Evolutionary conservation across 805 yeast species (phyloP).

Genomic region (Candida morakotiae): DNA sequence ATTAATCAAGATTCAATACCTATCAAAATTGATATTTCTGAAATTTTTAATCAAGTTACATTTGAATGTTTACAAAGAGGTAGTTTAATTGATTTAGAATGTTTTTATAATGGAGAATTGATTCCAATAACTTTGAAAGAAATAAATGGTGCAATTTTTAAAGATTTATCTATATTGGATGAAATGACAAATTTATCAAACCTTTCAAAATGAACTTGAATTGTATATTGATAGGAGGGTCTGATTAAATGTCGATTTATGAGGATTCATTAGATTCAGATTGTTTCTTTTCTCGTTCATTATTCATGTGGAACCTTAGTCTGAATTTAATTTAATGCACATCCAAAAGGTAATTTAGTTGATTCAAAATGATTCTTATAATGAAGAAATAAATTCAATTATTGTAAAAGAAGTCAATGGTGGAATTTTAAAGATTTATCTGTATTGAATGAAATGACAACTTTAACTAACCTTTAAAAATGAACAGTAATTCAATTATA

Average conservation of each 20-base stretch:
- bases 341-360: conserved; percentile 23
- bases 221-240: too few species aligned
- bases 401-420: conserved; percentile 18
- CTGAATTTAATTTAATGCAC: too few species aligned
- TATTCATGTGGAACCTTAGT: too few species aligned
- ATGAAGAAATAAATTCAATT: conserved; percentile 17
- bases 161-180: neutral
- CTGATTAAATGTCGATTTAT: too few species aligned
- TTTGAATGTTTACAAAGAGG: conserved; percentile 16
- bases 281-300: too few species aligned
- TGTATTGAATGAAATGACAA: too few species aligned
- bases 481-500: too few species aligned
- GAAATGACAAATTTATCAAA: too few species aligned
- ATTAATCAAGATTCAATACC: conserved; percentile 5
- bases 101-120: conserved; percentile 20
- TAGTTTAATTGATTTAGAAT: conserved; percentile 24
- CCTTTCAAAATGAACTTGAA: too few species aligned
- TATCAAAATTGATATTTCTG: conserved; percentile 9
- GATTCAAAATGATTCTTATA: conserved; percentile 26
- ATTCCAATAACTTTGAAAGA: conserved; percentile 20
- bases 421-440: neutral
- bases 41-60: conserved; percentile 7
- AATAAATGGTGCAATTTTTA: conserved; percentile 11
- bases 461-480: too few species aligned
- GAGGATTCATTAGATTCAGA: too few species aligned